phyloP scores from a whole-genome alignment of 164 flowering plant genomes.

The Chloranthus sessilifolius region DNA sequence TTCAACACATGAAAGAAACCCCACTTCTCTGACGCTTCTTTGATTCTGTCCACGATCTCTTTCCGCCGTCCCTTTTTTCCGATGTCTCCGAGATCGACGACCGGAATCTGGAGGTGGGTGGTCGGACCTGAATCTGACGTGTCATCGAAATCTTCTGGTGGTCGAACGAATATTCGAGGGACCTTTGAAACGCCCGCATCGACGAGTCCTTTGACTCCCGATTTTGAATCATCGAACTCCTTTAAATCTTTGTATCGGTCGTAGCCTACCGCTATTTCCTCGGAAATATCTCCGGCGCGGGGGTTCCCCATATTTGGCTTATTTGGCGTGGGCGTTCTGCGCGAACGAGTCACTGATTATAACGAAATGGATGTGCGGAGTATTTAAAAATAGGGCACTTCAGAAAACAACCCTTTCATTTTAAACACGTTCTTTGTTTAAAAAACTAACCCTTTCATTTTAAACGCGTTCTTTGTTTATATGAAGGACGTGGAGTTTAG shows the following conservation, averaged over 20 bases:
- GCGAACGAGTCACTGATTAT: too few species aligned
- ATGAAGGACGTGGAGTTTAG: too few species aligned
- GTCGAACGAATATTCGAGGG: conserved; percentile 19
- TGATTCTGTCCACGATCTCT: conserved; percentile 19
- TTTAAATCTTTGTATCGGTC: conserved; percentile 10
- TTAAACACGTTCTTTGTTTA: too few species aligned
- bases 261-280: background rate
- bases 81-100: conserved; percentile 27
- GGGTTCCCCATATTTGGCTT: too few species aligned
- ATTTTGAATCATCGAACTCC: conserved; percentile 16
- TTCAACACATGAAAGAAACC: conserved; percentile 55
- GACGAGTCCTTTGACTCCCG: conserved; percentile 16
- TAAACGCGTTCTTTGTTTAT: too few species aligned
- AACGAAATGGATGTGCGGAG: too few species aligned
- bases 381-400: too few species aligned
- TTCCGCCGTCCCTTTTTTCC: conserved; percentile 8
- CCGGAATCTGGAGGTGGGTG: conserved; percentile 4
- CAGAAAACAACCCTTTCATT: too few species aligned
- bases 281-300: background rate
- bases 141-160: conserved; percentile 7
- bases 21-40: conserved; percentile 31
- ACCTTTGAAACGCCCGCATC: conserved; percentile 10
- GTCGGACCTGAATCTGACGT: conserved; percentile 3
- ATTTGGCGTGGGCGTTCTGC: too few species aligned
- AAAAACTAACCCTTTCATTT: too few species aligned